Conservation (phyloP, 1,284 basidiomycete genomes). For the Ceratobasidium sp. region DNA sequence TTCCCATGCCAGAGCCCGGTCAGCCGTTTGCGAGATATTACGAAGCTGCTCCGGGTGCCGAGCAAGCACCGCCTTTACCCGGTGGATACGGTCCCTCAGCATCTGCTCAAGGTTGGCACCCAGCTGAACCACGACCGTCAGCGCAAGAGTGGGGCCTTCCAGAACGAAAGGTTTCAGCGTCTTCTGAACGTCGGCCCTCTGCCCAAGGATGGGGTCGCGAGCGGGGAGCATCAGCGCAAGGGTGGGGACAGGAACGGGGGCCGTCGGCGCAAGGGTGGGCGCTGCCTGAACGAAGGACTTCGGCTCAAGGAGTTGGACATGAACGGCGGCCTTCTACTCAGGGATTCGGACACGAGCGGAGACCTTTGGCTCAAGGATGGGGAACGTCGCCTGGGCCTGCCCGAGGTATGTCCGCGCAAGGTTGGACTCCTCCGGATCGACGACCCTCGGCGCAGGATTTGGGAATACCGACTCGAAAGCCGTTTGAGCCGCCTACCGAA, state of each 20-base stretch:
- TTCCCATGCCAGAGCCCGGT: not conserved
- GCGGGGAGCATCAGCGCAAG: not conserved
- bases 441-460: not conserved
- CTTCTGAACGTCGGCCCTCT: not conserved
- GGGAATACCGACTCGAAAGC: not conserved
- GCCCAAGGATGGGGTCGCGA: not conserved
- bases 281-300: not conserved
- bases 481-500: not conserved
- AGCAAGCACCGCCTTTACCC: not conserved
- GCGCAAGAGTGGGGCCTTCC: not conserved
- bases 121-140: not conserved
- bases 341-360: not conserved
- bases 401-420: not conserved
- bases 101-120: not conserved
- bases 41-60: slow-evolving; percentile 13
- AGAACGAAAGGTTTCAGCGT: not conserved
- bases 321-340: not conserved
- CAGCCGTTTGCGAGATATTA: slow-evolving; percentile 19
- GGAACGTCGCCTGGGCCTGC: not conserved
- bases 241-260: not conserved
- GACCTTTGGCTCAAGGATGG: not conserved
- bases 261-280: not conserved
- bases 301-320: too few relatives aligned
- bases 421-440: too few relatives aligned
- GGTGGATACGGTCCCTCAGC: slow-evolving; percentile 1